Evolutionary conservation across 768 basidiomycete species (phyloP).

Genomic region (Tylopilus felleus): DNA sequence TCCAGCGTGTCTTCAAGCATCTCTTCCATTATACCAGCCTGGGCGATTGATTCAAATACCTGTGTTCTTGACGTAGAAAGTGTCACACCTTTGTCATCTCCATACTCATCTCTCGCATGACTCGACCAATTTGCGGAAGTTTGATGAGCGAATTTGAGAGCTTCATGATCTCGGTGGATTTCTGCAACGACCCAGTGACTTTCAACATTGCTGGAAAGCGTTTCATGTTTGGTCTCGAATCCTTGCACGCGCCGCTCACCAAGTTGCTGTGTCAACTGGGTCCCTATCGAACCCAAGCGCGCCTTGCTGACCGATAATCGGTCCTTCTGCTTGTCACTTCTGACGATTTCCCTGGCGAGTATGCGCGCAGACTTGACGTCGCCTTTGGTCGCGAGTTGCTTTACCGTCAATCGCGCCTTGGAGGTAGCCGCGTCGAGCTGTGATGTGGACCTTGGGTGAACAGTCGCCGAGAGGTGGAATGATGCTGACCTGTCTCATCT

Average conservation of each 20-base stretch:
- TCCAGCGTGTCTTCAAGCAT: constrained; percentile 95
- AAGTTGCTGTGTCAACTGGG: constrained; percentile 87
- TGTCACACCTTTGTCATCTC: constrained; percentile 93
- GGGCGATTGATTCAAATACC: constrained; percentile 5
- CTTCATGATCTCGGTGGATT: constrained; percentile 99
- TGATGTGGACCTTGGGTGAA: constrained; percentile 12
- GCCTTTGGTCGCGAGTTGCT: constrained; percentile 86
- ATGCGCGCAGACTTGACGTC: constrained; percentile 92
- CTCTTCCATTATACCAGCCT: constrained; percentile 98
- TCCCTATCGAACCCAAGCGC: constrained; percentile 82
- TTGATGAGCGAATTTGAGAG: constrained; percentile 90
- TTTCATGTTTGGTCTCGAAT: background rate
- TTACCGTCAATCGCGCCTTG: constrained; percentile 78
- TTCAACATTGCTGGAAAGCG: constrained; percentile 78
- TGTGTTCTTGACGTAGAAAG: background rate
- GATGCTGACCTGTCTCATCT: constrained; percentile 86
- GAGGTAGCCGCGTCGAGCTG: constrained; percentile 80
- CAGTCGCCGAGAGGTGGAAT: constrained; percentile 7
- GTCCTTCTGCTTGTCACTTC: constrained; percentile 93
- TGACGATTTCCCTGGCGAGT: constrained; percentile 89
- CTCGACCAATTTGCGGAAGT: constrained; percentile 86
- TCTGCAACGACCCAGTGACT: constrained; percentile 96
- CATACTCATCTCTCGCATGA: constrained; percentile 98
- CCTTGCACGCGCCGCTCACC: constrained; percentile 49
- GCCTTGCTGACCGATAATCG: constrained; percentile 91